Evolutionary conservation across 148 eudicot species (phyloP).

Genomic region (Fagopyrum homotropicum): DNA sequence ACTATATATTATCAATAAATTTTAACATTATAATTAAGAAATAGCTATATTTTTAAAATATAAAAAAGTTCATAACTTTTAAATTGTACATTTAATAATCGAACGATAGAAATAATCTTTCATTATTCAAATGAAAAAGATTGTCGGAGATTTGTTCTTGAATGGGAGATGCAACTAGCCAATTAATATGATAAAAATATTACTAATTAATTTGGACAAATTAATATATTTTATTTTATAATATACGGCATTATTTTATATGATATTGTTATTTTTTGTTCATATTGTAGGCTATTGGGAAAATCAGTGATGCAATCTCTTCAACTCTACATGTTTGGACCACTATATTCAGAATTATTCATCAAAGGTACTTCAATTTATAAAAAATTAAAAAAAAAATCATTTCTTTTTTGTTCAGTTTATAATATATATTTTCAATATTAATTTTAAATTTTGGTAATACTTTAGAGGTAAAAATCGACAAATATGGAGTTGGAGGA

Average conservation of each 20-base stretch:
- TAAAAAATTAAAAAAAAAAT: neutral
- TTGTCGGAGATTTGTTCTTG: too few relatives aligned
- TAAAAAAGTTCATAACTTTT: too few relatives aligned
- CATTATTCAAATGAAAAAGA: too few relatives aligned
- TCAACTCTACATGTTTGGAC: constrained; percentile 42
- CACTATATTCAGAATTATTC: constrained; percentile 22
- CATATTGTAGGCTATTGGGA: constrained; percentile 28
- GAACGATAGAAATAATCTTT: too few relatives aligned
- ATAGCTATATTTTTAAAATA: too few relatives aligned
- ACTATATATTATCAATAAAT: too few relatives aligned
- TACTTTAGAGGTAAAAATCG: constrained; percentile 29
- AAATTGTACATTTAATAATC: too few relatives aligned
- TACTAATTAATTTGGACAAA: neutral
- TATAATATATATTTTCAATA: neutral
- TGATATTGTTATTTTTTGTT: neutral
- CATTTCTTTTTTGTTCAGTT: neutral
- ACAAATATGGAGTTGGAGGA: constrained; percentile 31
- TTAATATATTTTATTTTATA: neutral
- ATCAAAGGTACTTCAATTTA: constrained; percentile 22
- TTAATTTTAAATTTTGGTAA: neutral
- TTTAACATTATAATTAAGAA: too few relatives aligned
- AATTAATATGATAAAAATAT: too few relatives aligned
- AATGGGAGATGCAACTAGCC: too few relatives aligned
- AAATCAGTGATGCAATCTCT: constrained; percentile 44
- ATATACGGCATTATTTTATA: neutral